Evolutionary conservation across 108 stramenopile genomes (phyloP).

Genomic region (Pseudonitzschia multistriata): DNA sequence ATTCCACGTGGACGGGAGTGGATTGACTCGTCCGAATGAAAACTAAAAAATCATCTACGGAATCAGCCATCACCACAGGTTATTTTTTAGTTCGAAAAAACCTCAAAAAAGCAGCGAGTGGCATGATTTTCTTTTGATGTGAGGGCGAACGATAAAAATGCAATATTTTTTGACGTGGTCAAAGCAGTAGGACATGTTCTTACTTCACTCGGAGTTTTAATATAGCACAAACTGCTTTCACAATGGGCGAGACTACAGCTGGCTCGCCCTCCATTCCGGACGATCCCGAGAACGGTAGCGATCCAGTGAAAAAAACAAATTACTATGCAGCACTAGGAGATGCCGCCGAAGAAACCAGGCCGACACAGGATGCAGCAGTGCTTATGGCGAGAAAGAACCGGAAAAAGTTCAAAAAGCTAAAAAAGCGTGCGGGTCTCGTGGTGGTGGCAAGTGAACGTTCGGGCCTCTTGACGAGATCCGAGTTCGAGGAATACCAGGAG

Average conservation of each 20-base stretch:
- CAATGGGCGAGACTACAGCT: background rate
- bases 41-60: background rate
- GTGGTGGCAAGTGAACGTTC: constrained; percentile 20
- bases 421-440: constrained; percentile 20
- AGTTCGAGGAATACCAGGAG: constrained; percentile 34
- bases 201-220: too few species aligned
- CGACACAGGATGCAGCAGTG: background rate
- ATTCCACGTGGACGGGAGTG: constrained; percentile 4
- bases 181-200: too few species aligned
- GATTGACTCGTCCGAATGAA: background rate
- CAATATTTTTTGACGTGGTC: too few species aligned
- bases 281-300: background rate
- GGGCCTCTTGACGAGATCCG: constrained; percentile 27
- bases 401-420: constrained; percentile 39
- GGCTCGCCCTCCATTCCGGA: background rate
- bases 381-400: constrained; percentile 29
- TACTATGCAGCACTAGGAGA: background rate
- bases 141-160: too few species aligned
- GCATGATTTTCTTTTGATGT: too few species aligned
- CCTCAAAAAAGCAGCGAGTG: too few species aligned
- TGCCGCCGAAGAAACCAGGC: background rate
- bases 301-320: background rate
- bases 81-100: background rate
- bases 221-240: too few species aligned
- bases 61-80: background rate